Evolutionary conservation across 257 asterid genomes (phyloP).

Genomic region (Striga asiatica): DNA sequence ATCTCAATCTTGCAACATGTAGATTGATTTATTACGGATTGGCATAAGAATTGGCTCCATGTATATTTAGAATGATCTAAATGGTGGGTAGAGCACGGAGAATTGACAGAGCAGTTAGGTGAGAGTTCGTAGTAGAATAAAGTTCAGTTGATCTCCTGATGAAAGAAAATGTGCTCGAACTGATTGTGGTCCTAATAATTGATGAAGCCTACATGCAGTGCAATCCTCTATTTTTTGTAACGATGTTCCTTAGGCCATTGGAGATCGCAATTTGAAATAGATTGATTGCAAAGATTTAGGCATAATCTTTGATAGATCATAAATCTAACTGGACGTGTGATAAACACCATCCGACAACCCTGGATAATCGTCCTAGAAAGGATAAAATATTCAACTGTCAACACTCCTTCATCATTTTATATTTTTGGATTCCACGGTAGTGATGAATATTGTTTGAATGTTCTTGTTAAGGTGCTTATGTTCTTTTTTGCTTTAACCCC

Average conservation of each 20-base stretch:
- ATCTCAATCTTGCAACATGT: constrained; percentile 1
- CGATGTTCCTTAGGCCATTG: neutral
- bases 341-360: neutral
- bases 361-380: neutral
- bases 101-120: too few relatives aligned
- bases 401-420: too few relatives aligned
- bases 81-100: too few relatives aligned
- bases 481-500: constrained; percentile 1
- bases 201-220: neutral
- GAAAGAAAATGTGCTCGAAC: constrained; percentile 2
- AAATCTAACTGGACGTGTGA: too few relatives aligned
- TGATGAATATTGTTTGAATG: too few relatives aligned
- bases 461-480: too few relatives aligned
- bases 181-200: constrained; percentile 1
- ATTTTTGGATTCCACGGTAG: neutral
- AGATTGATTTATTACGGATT: too few relatives aligned
- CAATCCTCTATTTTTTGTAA: constrained; percentile 1
- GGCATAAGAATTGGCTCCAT: too few relatives aligned
- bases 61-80: too few relatives aligned
- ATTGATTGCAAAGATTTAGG: neutral
- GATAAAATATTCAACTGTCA: neutral
- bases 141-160: neutral
- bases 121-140: too few relatives aligned
- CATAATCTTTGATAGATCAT: neutral
- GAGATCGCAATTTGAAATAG: constrained; percentile 10